These are phyloP conservation scores for Rusavskia elegans DNA, from an alignment of 495 filamentous ascomycete genomes.

Conservation along the genomic window DNA sequence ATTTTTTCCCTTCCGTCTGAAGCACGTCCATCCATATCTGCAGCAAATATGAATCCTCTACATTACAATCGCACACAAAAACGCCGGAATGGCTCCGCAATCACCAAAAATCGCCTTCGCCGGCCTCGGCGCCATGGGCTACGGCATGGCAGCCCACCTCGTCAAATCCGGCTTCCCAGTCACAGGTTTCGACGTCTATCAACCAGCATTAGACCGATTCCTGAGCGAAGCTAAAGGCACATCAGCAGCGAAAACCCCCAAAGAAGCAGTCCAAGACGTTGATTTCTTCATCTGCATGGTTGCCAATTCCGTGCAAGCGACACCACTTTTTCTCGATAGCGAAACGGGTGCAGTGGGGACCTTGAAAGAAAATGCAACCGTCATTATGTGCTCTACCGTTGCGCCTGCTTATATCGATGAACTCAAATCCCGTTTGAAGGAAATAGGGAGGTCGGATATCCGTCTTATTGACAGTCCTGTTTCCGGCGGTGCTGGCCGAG, in stretches of 20 bases:
- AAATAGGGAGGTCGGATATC: constrained; percentile 43
- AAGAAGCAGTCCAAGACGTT: constrained; percentile 44
- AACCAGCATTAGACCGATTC: constrained; percentile 57
- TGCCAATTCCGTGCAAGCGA: constrained; percentile 54
- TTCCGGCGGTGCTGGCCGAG: constrained; percentile 58
- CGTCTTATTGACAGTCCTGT: constrained; percentile 60
- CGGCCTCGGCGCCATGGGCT: constrained; percentile 80
- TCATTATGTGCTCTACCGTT: constrained; percentile 64
- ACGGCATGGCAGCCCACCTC: constrained; percentile 70
- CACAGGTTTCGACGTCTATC: constrained; percentile 62
- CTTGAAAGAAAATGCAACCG: constrained; percentile 39
- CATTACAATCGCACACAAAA: not conserved
- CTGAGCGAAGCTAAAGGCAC: constrained; percentile 44
- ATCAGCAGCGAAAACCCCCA: constrained; percentile 34
- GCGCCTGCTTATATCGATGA: constrained; percentile 48
- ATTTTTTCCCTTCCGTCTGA: not conserved
- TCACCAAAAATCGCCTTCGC: constrained; percentile 43
- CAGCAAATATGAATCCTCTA: not conserved
- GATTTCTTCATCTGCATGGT: constrained; percentile 64
- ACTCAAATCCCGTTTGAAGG: constrained; percentile 37
- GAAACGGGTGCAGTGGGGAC: constrained; percentile 38
- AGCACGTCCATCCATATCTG: no score
- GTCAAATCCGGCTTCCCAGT: constrained; percentile 52
- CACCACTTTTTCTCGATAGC: constrained; percentile 45
- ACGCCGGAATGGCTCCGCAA: not conserved